phyloP scores from a whole-genome alignment of 2,329 filamentous ascomycete genomes.

The Coniochaeta ligniaria region DNA sequence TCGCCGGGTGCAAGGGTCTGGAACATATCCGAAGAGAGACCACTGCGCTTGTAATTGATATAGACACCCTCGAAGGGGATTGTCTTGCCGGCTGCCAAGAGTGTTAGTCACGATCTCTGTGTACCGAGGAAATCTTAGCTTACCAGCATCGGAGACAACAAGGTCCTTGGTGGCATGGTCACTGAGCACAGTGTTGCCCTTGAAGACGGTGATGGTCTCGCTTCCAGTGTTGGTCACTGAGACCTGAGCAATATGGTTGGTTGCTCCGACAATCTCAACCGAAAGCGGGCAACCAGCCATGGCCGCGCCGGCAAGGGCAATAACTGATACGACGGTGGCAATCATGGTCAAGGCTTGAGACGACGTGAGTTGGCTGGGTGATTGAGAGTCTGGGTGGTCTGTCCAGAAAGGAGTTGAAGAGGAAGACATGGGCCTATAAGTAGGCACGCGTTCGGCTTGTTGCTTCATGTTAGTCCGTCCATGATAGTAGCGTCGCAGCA shows the following conservation, averaged over 20 bases:
- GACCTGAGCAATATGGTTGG: constrained; percentile 6
- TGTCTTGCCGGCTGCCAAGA: constrained; percentile 5
- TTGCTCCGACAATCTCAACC: constrained; percentile 5
- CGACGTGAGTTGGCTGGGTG: neutral
- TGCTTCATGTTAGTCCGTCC: neutral
- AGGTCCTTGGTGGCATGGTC: constrained; percentile 10
- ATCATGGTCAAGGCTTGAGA: constrained; percentile 3
- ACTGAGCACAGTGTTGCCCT: constrained; percentile 11
- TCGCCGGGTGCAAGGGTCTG: constrained; percentile 8
- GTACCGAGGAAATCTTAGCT: neutral
- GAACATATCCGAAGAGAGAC: constrained; percentile 4
- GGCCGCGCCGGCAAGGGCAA: constrained; percentile 8
- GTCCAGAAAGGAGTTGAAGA: neutral
- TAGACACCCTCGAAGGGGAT: constrained; percentile 8
- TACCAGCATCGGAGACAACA: constrained; percentile 6
- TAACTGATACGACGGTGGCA: constrained; percentile 6
- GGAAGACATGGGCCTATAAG: neutral
- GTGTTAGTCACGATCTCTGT: neutral
- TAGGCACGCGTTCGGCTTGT: neutral
- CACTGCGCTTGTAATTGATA: constrained; percentile 9
- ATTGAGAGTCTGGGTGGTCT: neutral
- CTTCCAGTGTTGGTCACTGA: constrained; percentile 8
- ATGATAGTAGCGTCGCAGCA: neutral
- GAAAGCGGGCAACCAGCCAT: constrained; percentile 9
- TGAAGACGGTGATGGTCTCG: constrained; percentile 9